Base-by-base conservation (phyloP, 768 basidiomycete genomes). In the Floccularia luteovirens region DNA sequence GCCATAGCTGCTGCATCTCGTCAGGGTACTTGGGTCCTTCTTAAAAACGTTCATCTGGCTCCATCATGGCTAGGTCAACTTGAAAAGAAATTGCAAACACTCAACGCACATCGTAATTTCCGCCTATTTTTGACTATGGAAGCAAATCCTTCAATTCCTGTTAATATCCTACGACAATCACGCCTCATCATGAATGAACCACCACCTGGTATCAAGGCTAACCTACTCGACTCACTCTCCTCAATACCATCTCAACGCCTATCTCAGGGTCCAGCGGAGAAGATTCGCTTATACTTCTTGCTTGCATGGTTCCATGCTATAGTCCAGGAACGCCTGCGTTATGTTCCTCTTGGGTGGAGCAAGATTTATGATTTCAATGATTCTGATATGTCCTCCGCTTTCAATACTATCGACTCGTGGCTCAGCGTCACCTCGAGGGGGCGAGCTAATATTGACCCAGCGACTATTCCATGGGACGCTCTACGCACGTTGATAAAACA, bases 271-370 rank as follows among this genome's bases (percentile, higher is more conserved):
- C 94, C 94, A 5, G 82, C 81, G 2, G 96, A 99, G 63, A 96
- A 96, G 59, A 72, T 83, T 28, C 79, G 96, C 4, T 61, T 98
- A 34, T 93, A 94, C 63, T 97, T 97, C 82, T 70, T 97, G 24
- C 75, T 98, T 22, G 90, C 96, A 1, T 99, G 94, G 93, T 96
- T 98, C 84, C 96, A 99, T 53, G 93, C 96, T 10, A 79, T 98
- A 14, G 83, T 98, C 1, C 93, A 96, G 63, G 96, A 98, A 60
- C 89, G 96, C 45, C 70, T 98, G 10, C 88, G 94, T 30, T 99
- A 97, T 58, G 88, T 83, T 6, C 96, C 96, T 4, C 67, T 99
- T 12, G 94, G 96, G 0, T 99, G 94, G 92, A 93, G 86, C 58
- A 90, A 96, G 63, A 72, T 74, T 0, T 98, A 98, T 63, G 96